A percentile compares a stretch with the other conserved stretches of the same genome.
Conservation (phyloP, 805 yeast species). For the Wickerhamomyces rabaulensis region DNA sequence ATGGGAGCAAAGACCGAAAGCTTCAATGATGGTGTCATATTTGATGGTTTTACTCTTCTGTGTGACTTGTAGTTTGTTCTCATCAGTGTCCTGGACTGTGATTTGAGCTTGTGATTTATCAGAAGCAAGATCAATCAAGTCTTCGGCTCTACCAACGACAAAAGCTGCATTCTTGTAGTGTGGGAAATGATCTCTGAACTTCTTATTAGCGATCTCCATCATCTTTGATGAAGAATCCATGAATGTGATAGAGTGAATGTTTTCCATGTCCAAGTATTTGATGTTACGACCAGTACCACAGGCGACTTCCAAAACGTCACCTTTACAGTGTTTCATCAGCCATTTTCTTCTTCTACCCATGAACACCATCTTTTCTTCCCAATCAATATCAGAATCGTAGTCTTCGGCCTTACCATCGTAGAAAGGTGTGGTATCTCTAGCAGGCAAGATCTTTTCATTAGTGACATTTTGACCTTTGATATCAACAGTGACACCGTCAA, state of each 20-base stretch:
- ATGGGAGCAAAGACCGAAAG: slow-evolving; percentile 95
- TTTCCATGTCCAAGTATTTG: slow-evolving; percentile 57
- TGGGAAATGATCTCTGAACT: slow-evolving; percentile 67
- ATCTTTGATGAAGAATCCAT: slow-evolving; percentile 80
- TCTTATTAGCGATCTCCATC: slow-evolving; percentile 75
- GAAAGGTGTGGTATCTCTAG: slow-evolving; percentile 77
- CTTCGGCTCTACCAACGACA: slow-evolving; percentile 88
- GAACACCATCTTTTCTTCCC: slow-evolving; percentile 40
- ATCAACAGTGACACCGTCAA: slow-evolving; percentile 27
- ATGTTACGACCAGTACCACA: slow-evolving; percentile 96
- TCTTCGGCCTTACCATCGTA: slow-evolving; percentile 73
- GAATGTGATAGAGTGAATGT: slow-evolving; percentile 70
- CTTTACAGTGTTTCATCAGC: slow-evolving; percentile 71
- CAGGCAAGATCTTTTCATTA: slow-evolving; percentile 46
- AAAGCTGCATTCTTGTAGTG: slow-evolving; percentile 69
- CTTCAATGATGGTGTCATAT: slow-evolving; percentile 89
- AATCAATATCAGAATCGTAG: slow-evolving; percentile 74
- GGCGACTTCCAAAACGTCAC: slow-evolving; percentile 91
- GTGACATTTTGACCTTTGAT: slow-evolving; percentile 28
- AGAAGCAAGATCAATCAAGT: slow-evolving; percentile 53
- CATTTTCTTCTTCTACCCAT: slow-evolving; percentile 65
- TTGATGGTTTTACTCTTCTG: slow-evolving; percentile 36
- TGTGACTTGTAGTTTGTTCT: slow-evolving; percentile 19
- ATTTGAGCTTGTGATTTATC: slow-evolving; percentile 16
- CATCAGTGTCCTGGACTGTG: slow-evolving; percentile 20